Evolutionary conservation across 306 rosid genomes (phyloP).

Genomic region (Castanea mollissima): DNA sequence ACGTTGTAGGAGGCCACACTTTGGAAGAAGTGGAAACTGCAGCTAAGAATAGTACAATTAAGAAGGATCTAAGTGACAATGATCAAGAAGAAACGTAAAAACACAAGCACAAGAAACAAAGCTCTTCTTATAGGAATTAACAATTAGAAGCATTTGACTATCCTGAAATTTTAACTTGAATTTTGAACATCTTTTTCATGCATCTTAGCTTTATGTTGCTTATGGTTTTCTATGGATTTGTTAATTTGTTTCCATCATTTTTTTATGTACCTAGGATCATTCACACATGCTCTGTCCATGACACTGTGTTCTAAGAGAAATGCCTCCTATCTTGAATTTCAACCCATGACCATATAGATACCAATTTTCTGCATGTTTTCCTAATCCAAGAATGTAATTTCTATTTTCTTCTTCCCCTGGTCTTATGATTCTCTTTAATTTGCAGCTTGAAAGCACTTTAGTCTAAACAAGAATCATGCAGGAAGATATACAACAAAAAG

Average conservation of each 20-base stretch:
- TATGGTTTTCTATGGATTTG: too few species aligned
- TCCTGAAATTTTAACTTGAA: too few species aligned
- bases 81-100: background rate
- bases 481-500: background rate
- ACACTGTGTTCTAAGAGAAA: background rate
- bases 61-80: slow-evolving; percentile 19
- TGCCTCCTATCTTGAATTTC: background rate
- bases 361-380: too few species aligned
- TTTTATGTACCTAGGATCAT: too few species aligned
- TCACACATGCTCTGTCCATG: too few species aligned
- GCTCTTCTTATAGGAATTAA: background rate
- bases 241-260: too few species aligned
- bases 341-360: background rate
- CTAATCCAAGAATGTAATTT: too few species aligned
- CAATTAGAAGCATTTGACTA: background rate
- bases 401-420: too few species aligned
- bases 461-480: background rate
- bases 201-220: too few species aligned
- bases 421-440: too few species aligned
- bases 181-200: too few species aligned
- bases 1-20: slow-evolving; percentile 74
- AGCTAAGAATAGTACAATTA: slow-evolving; percentile 41
- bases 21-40: slow-evolving; percentile 79
- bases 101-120: background rate
- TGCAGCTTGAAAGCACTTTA: too few species aligned